These are phyloP conservation scores for Lentinus brumalis DNA, from an alignment of 768 basidiomycete species.

Conservation along the genomic window DNA sequence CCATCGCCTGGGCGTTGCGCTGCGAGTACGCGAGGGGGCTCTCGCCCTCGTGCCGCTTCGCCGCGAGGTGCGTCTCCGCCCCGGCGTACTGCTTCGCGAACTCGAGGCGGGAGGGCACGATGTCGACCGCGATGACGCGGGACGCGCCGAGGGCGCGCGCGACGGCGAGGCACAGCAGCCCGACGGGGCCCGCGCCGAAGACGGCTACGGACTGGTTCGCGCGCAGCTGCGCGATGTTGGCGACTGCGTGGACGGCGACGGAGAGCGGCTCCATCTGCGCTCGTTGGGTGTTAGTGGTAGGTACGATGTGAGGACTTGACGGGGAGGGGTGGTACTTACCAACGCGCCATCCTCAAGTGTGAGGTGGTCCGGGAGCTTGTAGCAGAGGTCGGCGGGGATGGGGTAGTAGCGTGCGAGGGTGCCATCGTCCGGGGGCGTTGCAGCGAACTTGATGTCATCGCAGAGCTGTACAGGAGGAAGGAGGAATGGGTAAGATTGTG, in stretches of 20 bases:
- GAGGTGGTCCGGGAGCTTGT: slow-evolving; percentile 79
- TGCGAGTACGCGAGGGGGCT: slow-evolving; percentile 68
- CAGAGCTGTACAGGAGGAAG: slow-evolving; percentile 58
- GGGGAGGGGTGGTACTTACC: slow-evolving; percentile 44
- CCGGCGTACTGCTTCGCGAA: slow-evolving; percentile 91
- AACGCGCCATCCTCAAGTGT: slow-evolving; percentile 96
- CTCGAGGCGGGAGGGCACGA: slow-evolving; percentile 71
- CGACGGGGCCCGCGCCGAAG: slow-evolving; percentile 89
- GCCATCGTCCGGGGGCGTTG: slow-evolving; percentile 92
- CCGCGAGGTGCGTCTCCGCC: slow-evolving; percentile 71
- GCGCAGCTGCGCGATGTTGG: slow-evolving; percentile 70
- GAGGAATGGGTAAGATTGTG: too few species aligned
- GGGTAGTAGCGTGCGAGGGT: slow-evolving; percentile 87
- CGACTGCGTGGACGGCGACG: slow-evolving; percentile 88
- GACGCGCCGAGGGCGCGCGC: slow-evolving; percentile 90
- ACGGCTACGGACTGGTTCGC: slow-evolving; percentile 77
- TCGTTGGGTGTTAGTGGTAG: too few species aligned
- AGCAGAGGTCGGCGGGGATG: slow-evolving; percentile 83
- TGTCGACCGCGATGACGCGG: slow-evolving; percentile 84
- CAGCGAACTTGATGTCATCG: slow-evolving; percentile 84
- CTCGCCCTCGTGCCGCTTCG: slow-evolving; percentile 61
- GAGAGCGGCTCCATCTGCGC: slow-evolving; percentile 89
- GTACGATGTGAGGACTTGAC: too few species aligned
- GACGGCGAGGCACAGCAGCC: slow-evolving; percentile 93
- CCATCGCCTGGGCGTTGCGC: slow-evolving; percentile 70